Percentiles rank a stretch among this genome's conserved stretches.
phyloP scores from a whole-genome alignment of 352 stramenopile genomes.

The Pythium monospermum region DNA sequence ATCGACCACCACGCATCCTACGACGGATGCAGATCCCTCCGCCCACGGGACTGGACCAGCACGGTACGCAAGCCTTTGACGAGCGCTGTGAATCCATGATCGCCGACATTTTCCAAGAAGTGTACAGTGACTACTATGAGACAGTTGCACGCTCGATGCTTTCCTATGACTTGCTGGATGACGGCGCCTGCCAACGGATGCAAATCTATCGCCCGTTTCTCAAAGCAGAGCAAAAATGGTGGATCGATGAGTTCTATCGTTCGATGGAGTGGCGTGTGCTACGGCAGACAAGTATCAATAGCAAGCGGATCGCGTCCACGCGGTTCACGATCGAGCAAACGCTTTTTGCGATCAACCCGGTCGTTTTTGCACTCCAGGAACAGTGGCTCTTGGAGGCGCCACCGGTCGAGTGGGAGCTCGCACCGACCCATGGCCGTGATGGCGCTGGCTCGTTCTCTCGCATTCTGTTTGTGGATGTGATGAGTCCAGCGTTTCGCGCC shows the following conservation, averaged over 20 bases:
- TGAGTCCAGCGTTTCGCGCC: slow-evolving; percentile 52
- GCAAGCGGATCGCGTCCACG: slow-evolving; percentile 32
- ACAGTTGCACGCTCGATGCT: slow-evolving; percentile 79
- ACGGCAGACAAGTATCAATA: slow-evolving; percentile 69
- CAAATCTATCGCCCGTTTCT: slow-evolving; percentile 84
- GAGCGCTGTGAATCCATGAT: slow-evolving; percentile 65
- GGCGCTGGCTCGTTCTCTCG: slow-evolving; percentile 40
- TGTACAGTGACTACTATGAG: slow-evolving; percentile 76
- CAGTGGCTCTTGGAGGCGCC: slow-evolving; percentile 81
- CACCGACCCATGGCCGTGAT: slow-evolving; percentile 19
- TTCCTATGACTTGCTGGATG: slow-evolving; percentile 85
- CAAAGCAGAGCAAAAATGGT: slow-evolving; percentile 80
- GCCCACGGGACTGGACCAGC: slow-evolving; percentile 34
- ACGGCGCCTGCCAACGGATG: slow-evolving; percentile 53
- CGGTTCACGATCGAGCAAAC: slow-evolving; percentile 40
- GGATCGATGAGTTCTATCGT: slow-evolving; percentile 69
- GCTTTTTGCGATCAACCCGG: slow-evolving; percentile 69
- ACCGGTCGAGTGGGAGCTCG: slow-evolving; percentile 68
- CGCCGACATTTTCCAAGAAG: slow-evolving; percentile 66
- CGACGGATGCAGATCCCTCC: slow-evolving; percentile 65
- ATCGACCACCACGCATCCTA: slow-evolving; percentile 59
- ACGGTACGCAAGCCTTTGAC: slow-evolving; percentile 47
- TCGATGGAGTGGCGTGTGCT: slow-evolving; percentile 78
- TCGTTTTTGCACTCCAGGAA: slow-evolving; percentile 85
- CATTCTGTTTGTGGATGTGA: slow-evolving; percentile 84